Percentiles rank a stretch among this genome's conserved stretches.
Evolutionary conservation across 148 eudicot genomes (phyloP).

Genomic region (Arbutus unedo): DNA sequence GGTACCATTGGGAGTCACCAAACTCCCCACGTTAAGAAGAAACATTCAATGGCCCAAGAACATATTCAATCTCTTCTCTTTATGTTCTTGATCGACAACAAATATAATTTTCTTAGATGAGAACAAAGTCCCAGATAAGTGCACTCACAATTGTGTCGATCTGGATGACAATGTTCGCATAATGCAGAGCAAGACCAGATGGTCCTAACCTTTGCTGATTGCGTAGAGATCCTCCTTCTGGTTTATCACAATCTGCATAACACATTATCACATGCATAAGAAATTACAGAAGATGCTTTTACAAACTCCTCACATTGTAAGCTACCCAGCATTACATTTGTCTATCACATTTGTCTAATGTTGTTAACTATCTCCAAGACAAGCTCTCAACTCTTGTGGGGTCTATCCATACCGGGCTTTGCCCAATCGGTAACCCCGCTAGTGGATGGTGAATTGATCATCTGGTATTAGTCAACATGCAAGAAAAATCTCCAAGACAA

Average conservation of each 20-base stretch:
- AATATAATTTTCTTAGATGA: neutral
- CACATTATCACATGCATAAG: neutral
- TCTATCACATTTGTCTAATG: constrained; percentile 3
- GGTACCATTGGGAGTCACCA: constrained; percentile 7
- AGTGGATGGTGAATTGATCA: too few relatives aligned
- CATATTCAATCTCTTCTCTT: neutral
- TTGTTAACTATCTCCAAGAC: neutral
- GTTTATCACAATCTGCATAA: constrained; percentile 29
- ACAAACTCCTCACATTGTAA: neutral
- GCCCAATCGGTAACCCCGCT: too few relatives aligned
- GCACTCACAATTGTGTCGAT: constrained; percentile 62
- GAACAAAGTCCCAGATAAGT: neutral
- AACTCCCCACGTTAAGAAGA: neutral
- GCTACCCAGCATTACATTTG: neutral
- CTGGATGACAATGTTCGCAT: constrained; percentile 60
- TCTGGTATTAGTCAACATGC: too few relatives aligned
- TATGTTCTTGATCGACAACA: neutral
- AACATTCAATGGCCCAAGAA: neutral
- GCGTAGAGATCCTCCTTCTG: constrained; percentile 21
- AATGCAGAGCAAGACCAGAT: constrained; percentile 65
- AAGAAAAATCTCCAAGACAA: neutral
- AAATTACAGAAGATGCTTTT: neutral
- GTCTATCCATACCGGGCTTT: too few relatives aligned
- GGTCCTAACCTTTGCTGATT: constrained; percentile 43
- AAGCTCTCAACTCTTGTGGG: neutral